Evolutionary conservation across 306 rosid species (phyloP).

Genomic region (Astragalus membranaceus): DNA sequence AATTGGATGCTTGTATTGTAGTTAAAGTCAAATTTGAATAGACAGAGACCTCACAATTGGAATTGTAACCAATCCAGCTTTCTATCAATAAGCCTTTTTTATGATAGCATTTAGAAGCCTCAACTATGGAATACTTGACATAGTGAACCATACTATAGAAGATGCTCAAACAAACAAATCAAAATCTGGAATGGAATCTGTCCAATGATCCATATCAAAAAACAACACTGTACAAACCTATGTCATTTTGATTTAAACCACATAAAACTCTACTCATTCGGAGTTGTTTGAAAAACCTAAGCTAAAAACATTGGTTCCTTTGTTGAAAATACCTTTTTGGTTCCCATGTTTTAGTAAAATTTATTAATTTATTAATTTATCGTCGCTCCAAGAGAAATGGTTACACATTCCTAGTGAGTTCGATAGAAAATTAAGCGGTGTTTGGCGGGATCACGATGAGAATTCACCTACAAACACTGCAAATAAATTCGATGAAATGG

Average conservation of each 20-base stretch:
- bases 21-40: neutral
- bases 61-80: neutral
- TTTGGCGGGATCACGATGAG: too few relatives aligned
- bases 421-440: too few relatives aligned
- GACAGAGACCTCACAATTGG: neutral
- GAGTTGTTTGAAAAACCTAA: neutral
- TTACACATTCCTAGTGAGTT: too few relatives aligned
- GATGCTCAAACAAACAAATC: too few relatives aligned
- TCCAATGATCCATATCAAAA: neutral
- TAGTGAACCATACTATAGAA: too few relatives aligned
- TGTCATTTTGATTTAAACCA: neutral
- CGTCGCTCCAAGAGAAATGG: too few relatives aligned
- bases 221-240: neutral
- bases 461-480: too few relatives aligned
- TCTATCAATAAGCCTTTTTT: neutral
- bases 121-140: too few relatives aligned
- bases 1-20: neutral
- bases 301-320: neutral
- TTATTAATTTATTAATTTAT: too few relatives aligned
- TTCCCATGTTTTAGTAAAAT: too few relatives aligned
- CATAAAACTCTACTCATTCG: neutral
- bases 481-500: too few relatives aligned
- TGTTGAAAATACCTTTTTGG: too few relatives aligned
- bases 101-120: neutral
- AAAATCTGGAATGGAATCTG: neutral